These are phyloP conservation scores for Jaapia argillacea DNA, from an alignment of 768 basidiomycete species.

Conservation along the genomic window DNA sequence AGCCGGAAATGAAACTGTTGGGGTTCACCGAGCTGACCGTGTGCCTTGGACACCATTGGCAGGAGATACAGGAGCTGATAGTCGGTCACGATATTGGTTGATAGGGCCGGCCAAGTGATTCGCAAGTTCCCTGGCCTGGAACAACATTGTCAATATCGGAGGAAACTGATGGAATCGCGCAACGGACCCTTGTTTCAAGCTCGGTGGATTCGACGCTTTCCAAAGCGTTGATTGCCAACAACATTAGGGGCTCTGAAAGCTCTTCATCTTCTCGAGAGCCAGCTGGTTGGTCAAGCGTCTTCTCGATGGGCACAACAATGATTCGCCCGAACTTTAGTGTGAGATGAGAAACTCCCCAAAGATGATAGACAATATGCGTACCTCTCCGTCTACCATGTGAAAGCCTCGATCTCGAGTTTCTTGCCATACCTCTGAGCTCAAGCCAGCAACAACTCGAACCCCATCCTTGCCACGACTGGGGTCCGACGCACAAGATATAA, in stretches of 20 bases:
- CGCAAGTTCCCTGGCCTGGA: conserved; percentile 13
- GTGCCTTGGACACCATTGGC: no score
- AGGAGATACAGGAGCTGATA: conserved; percentile 7
- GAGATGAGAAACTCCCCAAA: not conserved
- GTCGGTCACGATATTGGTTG: conserved; percentile 10
- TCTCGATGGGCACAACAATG: conserved; percentile 55
- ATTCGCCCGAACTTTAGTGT: conserved; percentile 53
- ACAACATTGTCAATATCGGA: not conserved
- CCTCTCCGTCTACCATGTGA: conserved; percentile 76
- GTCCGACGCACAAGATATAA: conserved; percentile 55
- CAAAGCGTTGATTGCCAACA: conserved; percentile 60
- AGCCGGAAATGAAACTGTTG: no score
- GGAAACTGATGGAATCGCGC: not conserved
- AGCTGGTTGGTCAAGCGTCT: conserved; percentile 13
- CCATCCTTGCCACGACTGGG: conserved; percentile 59
- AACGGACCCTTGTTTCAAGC: conserved; percentile 46
- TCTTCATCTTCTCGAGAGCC: conserved; percentile 7
- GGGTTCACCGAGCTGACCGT: no score
- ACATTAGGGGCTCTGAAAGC: conserved; percentile 43
- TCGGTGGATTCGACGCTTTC: conserved; percentile 55
- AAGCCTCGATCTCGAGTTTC: conserved; percentile 56
- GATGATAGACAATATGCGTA: conserved; percentile 18
- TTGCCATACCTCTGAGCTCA: conserved; percentile 70
- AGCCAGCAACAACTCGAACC: conserved; percentile 59
- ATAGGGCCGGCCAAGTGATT: conserved; percentile 16